Percentiles rank a stretch among this genome's conserved stretches.
Conservation (phyloP, 345 rosid genomes). For the Lepidium aucheri region DNA sequence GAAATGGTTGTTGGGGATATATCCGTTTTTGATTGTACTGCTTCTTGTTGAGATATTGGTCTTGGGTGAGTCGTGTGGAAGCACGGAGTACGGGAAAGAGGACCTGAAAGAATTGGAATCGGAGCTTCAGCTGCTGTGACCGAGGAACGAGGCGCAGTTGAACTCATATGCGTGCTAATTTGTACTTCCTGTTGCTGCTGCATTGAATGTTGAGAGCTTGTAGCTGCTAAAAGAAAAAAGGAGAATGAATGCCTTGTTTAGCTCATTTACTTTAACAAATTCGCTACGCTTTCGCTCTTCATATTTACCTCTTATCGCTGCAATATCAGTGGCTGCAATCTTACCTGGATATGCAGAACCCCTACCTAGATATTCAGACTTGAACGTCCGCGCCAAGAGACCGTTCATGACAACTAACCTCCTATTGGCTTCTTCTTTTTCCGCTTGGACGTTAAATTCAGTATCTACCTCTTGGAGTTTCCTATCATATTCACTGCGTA, state of each 20-base stretch:
- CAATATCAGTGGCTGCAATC: background rate
- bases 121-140: background rate
- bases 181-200: background rate
- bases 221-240: background rate
- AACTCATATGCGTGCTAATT: background rate
- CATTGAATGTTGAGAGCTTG: background rate
- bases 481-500: background rate
- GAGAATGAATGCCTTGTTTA: background rate
- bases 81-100: background rate
- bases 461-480: slow-evolving; percentile 6
- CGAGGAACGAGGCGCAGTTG: background rate
- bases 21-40: background rate
- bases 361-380: background rate
- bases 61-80: background rate
- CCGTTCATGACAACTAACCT: background rate
- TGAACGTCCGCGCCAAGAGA: slow-evolving; percentile 7
- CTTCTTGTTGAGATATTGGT: background rate
- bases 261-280: background rate
- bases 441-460: background rate
- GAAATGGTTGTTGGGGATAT: background rate
- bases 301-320: slow-evolving; percentile 14
- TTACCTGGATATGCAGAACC: background rate
- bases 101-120: background rate
- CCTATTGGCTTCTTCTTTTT: background rate
- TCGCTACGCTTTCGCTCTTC: background rate